Conservation (phyloP, 1,284 basidiomycete species). For the Pterulicium gracile region DNA sequence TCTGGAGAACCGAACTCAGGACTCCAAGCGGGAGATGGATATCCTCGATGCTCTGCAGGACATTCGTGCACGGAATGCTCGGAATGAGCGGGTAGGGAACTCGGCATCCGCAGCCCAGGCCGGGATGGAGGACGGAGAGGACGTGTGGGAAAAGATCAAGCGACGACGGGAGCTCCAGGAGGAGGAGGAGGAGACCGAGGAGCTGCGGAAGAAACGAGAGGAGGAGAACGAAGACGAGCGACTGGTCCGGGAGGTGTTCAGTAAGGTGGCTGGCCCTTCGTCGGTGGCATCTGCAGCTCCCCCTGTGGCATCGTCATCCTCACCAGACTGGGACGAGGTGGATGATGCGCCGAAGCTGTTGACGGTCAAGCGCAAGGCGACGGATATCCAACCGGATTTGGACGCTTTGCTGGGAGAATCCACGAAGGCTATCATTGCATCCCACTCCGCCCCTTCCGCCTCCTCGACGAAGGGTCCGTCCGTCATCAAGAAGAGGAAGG, state of each 20-base stretch:
- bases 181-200: conserved; percentile 40
- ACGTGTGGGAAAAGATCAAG: conserved; percentile 41
- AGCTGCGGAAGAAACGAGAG: conserved; percentile 53
- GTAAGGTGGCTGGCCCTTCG: conserved; percentile 42
- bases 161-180: conserved; percentile 64
- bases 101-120: conserved; percentile 48
- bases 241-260: conserved; percentile 79
- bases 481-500: conserved; percentile 54
- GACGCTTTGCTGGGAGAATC: conserved; percentile 64
- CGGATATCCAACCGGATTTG: conserved; percentile 57
- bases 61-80: conserved; percentile 85
- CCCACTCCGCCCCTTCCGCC: conserved; percentile 11
- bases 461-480: conserved; percentile 26
- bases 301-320: conserved; percentile 16
- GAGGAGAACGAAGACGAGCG: conserved; percentile 90
- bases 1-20: conserved; percentile 84
- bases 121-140: conserved; percentile 54
- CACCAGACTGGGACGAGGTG: conserved; percentile 19
- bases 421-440: conserved; percentile 52
- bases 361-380: conserved; percentile 75
- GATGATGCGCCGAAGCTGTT: conserved; percentile 30
- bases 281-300: conserved; percentile 14
- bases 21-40: conserved; percentile 97
- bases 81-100: conserved; percentile 74
- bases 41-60: conserved; percentile 94